Conservation (phyloP, 2,329 filamentous ascomycete genomes). For the Akanthomyces lecanii region DNA sequence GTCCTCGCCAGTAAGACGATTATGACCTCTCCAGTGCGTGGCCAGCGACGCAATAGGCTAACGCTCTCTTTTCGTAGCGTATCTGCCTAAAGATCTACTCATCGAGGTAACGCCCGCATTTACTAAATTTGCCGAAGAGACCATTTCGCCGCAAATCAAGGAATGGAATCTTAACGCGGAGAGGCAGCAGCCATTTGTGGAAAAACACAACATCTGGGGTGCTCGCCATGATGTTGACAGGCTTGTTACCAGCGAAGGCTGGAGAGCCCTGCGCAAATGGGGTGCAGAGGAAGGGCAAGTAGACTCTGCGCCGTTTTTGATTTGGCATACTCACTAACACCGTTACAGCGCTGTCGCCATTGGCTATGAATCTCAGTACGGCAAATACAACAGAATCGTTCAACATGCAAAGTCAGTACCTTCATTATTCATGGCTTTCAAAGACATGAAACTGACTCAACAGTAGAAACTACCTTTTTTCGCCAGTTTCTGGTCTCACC, state of each 20-base stretch:
- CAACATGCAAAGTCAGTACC: constrained; percentile 15
- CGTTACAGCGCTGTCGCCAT: constrained; percentile 12
- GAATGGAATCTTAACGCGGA: constrained; percentile 18
- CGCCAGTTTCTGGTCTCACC: constrained; percentile 16
- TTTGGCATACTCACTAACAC: background rate
- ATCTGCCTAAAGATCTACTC: constrained; percentile 11
- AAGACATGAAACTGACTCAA: background rate
- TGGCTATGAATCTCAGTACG: constrained; percentile 13
- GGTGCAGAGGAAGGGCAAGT: constrained; percentile 15
- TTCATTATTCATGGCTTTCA: background rate
- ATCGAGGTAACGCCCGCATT: background rate
- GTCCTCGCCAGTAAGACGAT: background rate
- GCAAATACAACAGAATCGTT: constrained; percentile 16
- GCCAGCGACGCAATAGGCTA: too few species aligned
- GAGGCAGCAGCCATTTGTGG: constrained; percentile 17
- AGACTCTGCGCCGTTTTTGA: background rate
- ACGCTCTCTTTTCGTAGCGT: background rate
- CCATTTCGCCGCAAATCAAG: constrained; percentile 8
- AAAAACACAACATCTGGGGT: constrained; percentile 18
- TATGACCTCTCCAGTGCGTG: too few species aligned
- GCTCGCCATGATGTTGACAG: constrained; percentile 15
- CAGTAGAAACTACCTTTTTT: constrained; percentile 16
- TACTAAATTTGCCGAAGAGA: constrained; percentile 3
- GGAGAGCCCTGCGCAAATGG: constrained; percentile 17
- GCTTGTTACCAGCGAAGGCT: constrained; percentile 19